phyloP scores from a whole-genome alignment of 2,329 filamentous ascomycete species.

The Huntiella savannae region DNA sequence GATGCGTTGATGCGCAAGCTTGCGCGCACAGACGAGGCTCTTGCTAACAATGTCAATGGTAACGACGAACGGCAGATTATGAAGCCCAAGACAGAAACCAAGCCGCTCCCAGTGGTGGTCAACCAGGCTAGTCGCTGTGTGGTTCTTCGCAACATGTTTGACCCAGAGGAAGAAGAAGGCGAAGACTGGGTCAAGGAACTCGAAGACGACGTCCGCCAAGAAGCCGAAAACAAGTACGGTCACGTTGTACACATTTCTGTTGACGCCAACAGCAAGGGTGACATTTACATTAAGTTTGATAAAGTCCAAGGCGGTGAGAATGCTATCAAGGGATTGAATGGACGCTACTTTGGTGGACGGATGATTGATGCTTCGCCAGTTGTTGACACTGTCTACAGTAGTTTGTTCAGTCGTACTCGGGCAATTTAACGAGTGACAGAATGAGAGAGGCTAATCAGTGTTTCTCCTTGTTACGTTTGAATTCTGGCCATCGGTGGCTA shows the following conservation, averaged over 20 bases:
- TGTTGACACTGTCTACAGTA: slow-evolving; percentile 97
- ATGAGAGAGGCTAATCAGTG: no score
- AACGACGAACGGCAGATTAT: slow-evolving; percentile 52
- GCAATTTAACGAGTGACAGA: slow-evolving; percentile 38
- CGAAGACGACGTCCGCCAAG: slow-evolving; percentile 77
- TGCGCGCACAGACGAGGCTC: slow-evolving; percentile 76
- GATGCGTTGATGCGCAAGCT: slow-evolving; percentile 98
- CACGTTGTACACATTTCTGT: slow-evolving; percentile 93
- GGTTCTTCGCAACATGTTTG: slow-evolving; percentile 88
- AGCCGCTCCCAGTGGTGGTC: slow-evolving; percentile 65
- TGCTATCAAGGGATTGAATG: slow-evolving; percentile 93
- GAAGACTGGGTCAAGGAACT: slow-evolving; percentile 83
- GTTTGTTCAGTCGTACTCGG: slow-evolving; percentile 74
- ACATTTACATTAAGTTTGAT: slow-evolving; percentile 98
- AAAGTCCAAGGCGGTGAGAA: slow-evolving; percentile 89
- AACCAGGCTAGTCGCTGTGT: slow-evolving; percentile 89
- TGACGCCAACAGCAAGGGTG: slow-evolving; percentile 82
- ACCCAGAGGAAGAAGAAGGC: slow-evolving; percentile 74
- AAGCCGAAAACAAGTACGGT: slow-evolving; percentile 91
- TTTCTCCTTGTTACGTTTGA: no score
- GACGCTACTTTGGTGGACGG: slow-evolving; percentile 81
- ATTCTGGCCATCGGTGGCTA: background rate
- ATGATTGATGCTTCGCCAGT: slow-evolving; percentile 90
- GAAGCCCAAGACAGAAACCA: slow-evolving; percentile 62
- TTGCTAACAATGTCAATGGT: slow-evolving; percentile 27